phyloP scores from a whole-genome alignment of 2,329 filamentous ascomycete species.

The Pseudodiploospora longispora region DNA sequence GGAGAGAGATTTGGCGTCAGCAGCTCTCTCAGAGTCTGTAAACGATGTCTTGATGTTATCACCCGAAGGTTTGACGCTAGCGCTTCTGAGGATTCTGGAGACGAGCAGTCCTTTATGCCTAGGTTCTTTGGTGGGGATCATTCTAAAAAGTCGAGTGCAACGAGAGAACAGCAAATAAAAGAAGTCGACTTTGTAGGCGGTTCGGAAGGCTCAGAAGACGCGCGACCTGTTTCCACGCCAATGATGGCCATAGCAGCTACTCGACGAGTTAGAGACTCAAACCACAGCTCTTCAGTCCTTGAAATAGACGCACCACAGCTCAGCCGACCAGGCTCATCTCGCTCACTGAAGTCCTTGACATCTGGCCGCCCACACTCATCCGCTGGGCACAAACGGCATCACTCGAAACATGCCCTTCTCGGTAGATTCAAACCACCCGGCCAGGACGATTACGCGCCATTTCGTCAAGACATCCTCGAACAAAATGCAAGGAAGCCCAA shows the following conservation, averaged over 20 bases:
- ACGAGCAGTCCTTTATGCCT: constrained; percentile 63
- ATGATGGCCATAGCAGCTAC: constrained; percentile 66
- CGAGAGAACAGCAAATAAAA: constrained; percentile 26
- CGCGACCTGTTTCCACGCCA: constrained; percentile 52
- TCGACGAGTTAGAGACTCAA: constrained; percentile 62
- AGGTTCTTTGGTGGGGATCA: constrained; percentile 52
- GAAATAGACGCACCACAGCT: constrained; percentile 83
- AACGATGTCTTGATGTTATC: constrained; percentile 84
- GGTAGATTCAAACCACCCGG: constrained; percentile 59
- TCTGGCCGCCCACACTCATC: constrained; percentile 65
- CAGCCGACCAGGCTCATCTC: constrained; percentile 85
- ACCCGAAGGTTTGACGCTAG: constrained; percentile 84
- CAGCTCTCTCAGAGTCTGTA: constrained; percentile 81
- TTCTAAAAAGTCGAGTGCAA: constrained; percentile 30
- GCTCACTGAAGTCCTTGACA: constrained; percentile 72
- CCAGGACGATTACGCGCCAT: constrained; percentile 77
- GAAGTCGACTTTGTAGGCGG: constrained; percentile 31
- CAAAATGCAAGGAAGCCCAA: constrained; percentile 57
- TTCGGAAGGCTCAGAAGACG: constrained; percentile 36
- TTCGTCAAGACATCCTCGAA: constrained; percentile 64
- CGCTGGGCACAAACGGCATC: constrained; percentile 69
- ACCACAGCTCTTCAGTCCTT: constrained; percentile 77
- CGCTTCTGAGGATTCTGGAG: constrained; percentile 76
- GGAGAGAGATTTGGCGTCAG: constrained; percentile 82
- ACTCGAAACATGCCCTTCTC: constrained; percentile 79